Evolutionary conservation across 768 basidiomycete genomes (phyloP), one percentile per base, ranked within the genome.

Genomic region (Lentinula guzmanii): DNA sequence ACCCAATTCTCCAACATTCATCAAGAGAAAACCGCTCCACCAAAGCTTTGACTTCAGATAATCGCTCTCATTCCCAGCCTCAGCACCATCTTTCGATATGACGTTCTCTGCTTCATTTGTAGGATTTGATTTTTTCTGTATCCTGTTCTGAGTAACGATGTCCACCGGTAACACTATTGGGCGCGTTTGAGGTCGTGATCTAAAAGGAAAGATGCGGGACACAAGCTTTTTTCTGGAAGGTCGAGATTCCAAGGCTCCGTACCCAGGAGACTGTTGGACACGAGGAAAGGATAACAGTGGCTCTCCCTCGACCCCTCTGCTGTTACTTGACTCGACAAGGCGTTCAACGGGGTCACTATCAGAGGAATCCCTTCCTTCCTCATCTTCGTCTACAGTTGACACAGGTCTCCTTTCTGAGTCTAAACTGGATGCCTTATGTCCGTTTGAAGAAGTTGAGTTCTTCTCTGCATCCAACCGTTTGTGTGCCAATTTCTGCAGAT

Each of bases 401-500:
- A 52, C 48, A n/a, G 28, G 35, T 16, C 50, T 52, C 11, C 41
- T 52, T n/a, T 52, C 59, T 7, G 33, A 46, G 43, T 41, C 35
- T 51, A 37, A 18, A 24, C 28, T 52, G 10, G 59, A 8, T 41
- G 56, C 8, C 18, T 50, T 45, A 16, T 35, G 9, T n/a, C 24
- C n/a, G 24, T 61, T 45, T 2, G 41, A 24, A 18, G 24, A 43
- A 16, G 35, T 43, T 65, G 48, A 35, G 52, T 33, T 52, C 58
- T 70, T 70, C 63, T 69, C 71, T 33, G 69, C 75, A 65, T 85
- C 84, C 35, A 90, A 77, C 33, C 88, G 81, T 65, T 82, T 80
- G 75, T 96, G 95, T 1, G 93, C 93, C 16, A 96, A 82, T 70
- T 97, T 98, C 74, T 98, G 95, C 37, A 91, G 76, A 74, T 97